Conservation (phyloP, 2,329 filamentous ascomycete species). For the Tolypocladium endophyticum region DNA sequence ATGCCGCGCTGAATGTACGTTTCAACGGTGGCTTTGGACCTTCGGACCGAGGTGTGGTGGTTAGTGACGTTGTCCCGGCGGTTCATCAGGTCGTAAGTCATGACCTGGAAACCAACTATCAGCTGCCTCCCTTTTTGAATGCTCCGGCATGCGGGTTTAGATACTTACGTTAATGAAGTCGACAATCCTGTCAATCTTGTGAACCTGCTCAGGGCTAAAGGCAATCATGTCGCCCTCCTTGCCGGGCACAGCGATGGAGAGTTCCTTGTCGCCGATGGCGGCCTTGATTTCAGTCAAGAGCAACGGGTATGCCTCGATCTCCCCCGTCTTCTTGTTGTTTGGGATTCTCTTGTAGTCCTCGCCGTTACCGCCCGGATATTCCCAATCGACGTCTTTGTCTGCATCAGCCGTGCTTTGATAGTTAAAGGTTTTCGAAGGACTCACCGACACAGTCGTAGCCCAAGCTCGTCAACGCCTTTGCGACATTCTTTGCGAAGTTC, state of each 20-base stretch:
- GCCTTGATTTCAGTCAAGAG: slow-evolving; percentile 48
- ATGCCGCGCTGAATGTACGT: slow-evolving; percentile 50
- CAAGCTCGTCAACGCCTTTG: slow-evolving; percentile 37
- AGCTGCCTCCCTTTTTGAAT: neutral
- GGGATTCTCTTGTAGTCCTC: slow-evolving; percentile 55
- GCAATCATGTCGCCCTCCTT: slow-evolving; percentile 55
- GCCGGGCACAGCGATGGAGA: slow-evolving; percentile 59
- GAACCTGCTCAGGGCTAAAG: slow-evolving; percentile 46
- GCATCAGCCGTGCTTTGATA: neutral
- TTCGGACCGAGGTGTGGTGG: slow-evolving; percentile 51
- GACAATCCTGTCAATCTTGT: slow-evolving; percentile 46
- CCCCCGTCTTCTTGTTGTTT: slow-evolving; percentile 46
- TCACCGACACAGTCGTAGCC: slow-evolving; percentile 51
- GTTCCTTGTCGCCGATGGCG: slow-evolving; percentile 47
- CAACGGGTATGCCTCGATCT: slow-evolving; percentile 52
- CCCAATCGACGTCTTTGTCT: slow-evolving; percentile 54
- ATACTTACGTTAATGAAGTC: slow-evolving; percentile 49
- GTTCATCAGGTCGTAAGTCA: slow-evolving; percentile 67
- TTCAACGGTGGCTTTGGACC: slow-evolving; percentile 43
- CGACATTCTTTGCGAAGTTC: slow-evolving; percentile 47
- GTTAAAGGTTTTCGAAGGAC: slow-evolving; percentile 6
- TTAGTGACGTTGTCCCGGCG: slow-evolving; percentile 55
- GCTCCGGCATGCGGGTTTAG: neutral
- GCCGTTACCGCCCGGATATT: slow-evolving; percentile 52
- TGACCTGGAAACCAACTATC: slow-evolving; percentile 28